A percentile compares a stretch with the other conserved stretches of the same genome.
phyloP scores from a whole-genome alignment of 2,329 filamentous ascomycete genomes.

The Rhytidhysteron rufulum region DNA sequence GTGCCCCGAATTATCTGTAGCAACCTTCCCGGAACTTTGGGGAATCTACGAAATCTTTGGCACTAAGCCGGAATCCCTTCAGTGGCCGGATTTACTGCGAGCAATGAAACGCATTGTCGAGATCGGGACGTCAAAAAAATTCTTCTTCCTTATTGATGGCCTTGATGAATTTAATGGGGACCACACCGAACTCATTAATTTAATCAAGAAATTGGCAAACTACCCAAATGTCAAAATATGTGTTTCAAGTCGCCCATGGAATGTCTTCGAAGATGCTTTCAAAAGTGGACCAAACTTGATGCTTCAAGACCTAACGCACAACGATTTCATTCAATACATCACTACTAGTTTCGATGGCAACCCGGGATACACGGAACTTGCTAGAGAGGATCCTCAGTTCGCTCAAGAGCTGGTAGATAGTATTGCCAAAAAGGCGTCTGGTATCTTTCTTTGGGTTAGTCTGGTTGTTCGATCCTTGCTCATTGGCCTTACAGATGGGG shows the following conservation, averaged over 20 bases:
- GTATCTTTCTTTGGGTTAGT: conserved; percentile 18
- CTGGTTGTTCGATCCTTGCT: conserved; percentile 12
- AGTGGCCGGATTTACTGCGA: not conserved
- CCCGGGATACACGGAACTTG: conserved; percentile 1
- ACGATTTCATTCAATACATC: conserved; percentile 5
- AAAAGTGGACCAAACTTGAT: conserved; percentile 2
- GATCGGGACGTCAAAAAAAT: not conserved
- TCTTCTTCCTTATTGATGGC: conserved; percentile 8
- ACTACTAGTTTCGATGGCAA: not conserved
- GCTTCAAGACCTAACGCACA: conserved; percentile 5
- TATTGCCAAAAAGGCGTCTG: conserved; percentile 10
- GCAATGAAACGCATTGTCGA: not conserved
- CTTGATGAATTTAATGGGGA: conserved; percentile 6
- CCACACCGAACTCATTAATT: conserved; percentile 1
- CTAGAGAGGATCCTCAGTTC: not conserved
- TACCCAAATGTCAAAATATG: conserved; percentile 4
- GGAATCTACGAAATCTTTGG: conserved; percentile 4
- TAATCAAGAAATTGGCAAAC: not conserved
- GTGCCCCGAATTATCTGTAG: not conserved
- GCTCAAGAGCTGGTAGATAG: conserved; percentile 1
- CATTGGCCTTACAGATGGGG: conserved; percentile 7
- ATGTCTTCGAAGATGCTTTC: conserved; percentile 3
- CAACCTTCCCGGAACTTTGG: not conserved
- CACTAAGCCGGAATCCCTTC: not conserved
- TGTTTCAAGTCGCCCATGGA: conserved; percentile 6